Percentiles rank a stretch among this genome's conserved stretches.
These are phyloP conservation scores for Vicia sativa DNA, from an alignment of 306 rosid species.

Conservation along the genomic window DNA sequence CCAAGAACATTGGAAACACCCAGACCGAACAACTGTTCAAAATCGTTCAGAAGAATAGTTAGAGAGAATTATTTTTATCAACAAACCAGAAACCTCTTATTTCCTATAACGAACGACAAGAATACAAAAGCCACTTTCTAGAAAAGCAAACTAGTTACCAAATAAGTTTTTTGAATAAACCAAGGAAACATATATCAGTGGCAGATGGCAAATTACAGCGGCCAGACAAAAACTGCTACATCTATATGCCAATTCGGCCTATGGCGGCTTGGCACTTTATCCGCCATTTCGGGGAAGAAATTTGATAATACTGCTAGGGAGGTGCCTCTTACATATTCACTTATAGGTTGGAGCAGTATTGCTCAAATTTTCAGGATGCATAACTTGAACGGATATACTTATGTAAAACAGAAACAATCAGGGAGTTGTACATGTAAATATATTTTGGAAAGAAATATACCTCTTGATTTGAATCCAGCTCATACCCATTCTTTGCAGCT, in stretches of 20 bases:
- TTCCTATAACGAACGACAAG: background rate
- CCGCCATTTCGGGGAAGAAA: background rate
- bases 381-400: conserved; percentile 9
- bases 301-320: background rate
- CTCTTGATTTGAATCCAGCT: conserved; percentile 99
- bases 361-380: conserved; percentile 11
- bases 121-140: conserved; percentile 1
- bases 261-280: background rate
- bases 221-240: background rate
- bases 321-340: background rate
- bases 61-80: conserved; percentile 34
- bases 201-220: background rate
- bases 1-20: conserved; percentile 94
- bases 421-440: background rate
- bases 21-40: conserved; percentile 82
- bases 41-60: conserved; percentile 35
- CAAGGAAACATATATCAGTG: background rate
- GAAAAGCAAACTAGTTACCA: conserved; percentile 7
- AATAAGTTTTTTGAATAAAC: conserved; percentile 14
- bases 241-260: background rate
- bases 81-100: conserved; percentile 17
- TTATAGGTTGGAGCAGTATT: background rate
- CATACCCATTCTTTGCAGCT: conserved; percentile 97
- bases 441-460: conserved; percentile 52
- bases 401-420: conserved; percentile 20